phyloP scores from a whole-genome alignment of 108 stramenopile species.

The Asterionellopsis glacialis region DNA sequence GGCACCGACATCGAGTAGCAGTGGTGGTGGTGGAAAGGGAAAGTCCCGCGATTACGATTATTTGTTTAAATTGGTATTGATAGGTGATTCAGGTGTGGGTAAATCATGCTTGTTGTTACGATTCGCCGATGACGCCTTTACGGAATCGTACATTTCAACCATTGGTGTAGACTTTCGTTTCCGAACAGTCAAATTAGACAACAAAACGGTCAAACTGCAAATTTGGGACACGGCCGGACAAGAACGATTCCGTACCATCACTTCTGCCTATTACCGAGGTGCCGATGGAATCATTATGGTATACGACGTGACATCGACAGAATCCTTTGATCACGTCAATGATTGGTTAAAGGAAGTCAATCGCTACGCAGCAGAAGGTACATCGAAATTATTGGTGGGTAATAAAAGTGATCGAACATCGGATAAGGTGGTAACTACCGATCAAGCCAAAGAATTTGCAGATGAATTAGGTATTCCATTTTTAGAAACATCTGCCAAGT shows the following conservation, averaged over 20 bases:
- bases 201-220: conserved; percentile 29
- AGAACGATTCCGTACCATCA: conserved; percentile 88
- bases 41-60: conserved; percentile 55
- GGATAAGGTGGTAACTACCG: conserved; percentile 86
- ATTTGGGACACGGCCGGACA: conserved; percentile 95
- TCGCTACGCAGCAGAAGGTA: conserved; percentile 87
- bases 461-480: conserved; percentile 97
- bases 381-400: conserved; percentile 93
- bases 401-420: conserved; percentile 91
- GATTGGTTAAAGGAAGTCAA: conserved; percentile 93
- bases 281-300: conserved; percentile 92
- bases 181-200: conserved; percentile 28
- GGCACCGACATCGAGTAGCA: background rate
- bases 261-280: conserved; percentile 87
- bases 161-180: conserved; percentile 99
- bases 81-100: conserved; percentile 98
- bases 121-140: conserved; percentile 98
- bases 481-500: conserved; percentile 95
- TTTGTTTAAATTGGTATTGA: conserved; percentile 96
- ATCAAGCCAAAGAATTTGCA: conserved; percentile 92
- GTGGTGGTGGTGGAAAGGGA: too few relatives aligned
- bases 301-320: conserved; percentile 87
- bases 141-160: conserved; percentile 98
- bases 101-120: conserved; percentile 96
- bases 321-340: conserved; percentile 93